Conservation (phyloP, 345 rosid species). For the Sonneratia alba region DNA sequence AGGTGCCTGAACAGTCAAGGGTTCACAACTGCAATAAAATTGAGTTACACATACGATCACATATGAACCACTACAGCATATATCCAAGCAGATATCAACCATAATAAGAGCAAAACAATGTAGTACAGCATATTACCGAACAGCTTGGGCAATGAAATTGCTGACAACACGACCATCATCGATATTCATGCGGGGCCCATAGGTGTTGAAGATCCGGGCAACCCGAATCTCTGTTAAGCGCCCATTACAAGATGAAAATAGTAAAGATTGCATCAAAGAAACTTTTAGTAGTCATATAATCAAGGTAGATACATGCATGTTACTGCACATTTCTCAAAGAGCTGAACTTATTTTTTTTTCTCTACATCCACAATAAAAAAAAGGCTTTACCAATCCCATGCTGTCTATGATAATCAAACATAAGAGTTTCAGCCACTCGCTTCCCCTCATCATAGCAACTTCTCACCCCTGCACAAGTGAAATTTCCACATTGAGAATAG, state of each 20-base stretch:
- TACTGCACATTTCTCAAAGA: neutral
- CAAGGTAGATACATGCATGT: neutral
- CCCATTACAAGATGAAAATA: neutral
- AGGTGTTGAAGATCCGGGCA: conserved; percentile 92
- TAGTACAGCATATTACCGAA: conserved; percentile 36
- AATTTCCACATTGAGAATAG: neutral
- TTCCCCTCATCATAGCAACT: conserved; percentile 97
- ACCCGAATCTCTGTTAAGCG: conserved; percentile 54
- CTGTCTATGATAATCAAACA: conserved; percentile 95
- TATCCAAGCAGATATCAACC: too few species aligned
- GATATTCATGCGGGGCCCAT: conserved; percentile 97
- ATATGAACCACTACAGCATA: neutral
- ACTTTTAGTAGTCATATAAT: neutral
- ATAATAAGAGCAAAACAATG: neutral
- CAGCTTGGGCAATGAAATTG: conserved; percentile 93
- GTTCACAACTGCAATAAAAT: conserved; percentile 46
- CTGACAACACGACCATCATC: conserved; percentile 98
- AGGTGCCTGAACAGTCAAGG: conserved; percentile 85
- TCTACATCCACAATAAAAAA: neutral
- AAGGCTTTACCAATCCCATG: conserved; percentile 67
- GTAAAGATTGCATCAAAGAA: neutral
- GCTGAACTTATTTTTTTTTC: neutral
- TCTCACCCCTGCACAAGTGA: conserved; percentile 49
- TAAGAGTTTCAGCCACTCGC: conserved; percentile 85
- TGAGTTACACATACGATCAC: neutral